Conservation (phyloP, 164 flowering plant genomes). For the Sedum album region DNA sequence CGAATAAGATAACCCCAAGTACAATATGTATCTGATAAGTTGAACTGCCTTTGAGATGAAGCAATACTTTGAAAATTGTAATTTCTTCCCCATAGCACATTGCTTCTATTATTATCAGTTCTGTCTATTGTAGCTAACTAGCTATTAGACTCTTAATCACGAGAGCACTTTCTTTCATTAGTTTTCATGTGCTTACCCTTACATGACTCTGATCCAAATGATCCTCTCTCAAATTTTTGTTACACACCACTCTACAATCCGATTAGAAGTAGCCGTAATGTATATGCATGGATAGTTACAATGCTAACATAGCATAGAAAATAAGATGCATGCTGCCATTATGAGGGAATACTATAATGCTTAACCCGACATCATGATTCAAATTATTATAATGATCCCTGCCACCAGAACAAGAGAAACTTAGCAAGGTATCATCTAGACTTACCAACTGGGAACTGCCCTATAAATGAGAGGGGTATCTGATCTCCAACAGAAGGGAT, state of each 20-base stretch:
- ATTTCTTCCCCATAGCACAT: neutral
- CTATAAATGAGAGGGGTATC: constrained; percentile 94
- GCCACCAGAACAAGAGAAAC: neutral
- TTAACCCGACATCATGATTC: neutral
- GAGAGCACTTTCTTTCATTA: neutral
- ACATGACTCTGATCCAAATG: neutral
- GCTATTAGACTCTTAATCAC: neutral
- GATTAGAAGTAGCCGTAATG: neutral
- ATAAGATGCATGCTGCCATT: neutral
- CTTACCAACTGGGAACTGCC: constrained; percentile 97
- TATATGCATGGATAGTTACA: neutral
- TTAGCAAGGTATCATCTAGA: constrained; percentile 1
- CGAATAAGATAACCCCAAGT: neutral
- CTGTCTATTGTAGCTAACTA: neutral
- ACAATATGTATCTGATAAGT: neutral
- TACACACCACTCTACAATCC: neutral
- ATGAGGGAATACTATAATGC: neutral
- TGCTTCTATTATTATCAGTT: neutral
- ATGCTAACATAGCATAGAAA: neutral
- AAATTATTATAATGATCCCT: neutral
- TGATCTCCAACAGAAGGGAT: constrained; percentile 96
- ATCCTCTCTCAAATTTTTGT: neutral
- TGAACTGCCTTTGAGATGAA: neutral
- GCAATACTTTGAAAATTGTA: neutral
- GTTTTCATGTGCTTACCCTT: neutral